Evolutionary conservation across 768 basidiomycete genomes (phyloP), one percentile per base, ranked within the genome.

Genomic region (Cyathus striatus): DNA sequence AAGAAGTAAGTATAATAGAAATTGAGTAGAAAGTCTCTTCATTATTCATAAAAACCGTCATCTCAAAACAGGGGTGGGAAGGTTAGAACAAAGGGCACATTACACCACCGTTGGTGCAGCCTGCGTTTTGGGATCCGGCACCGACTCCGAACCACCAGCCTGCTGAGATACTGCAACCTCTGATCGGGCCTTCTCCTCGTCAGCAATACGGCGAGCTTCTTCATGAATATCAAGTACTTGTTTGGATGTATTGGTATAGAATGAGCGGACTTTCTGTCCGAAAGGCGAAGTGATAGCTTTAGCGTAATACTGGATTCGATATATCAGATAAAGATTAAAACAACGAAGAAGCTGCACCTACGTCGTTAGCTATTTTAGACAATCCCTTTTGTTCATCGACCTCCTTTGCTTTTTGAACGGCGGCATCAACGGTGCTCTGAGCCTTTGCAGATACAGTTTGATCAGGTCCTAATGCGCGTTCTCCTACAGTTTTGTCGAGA

Each of bases 201-300:
- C 75, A 21, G 82, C 79, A 54, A 97, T 90, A 23, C 94, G 80
- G 46, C 73, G 69, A 2, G 94, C 94, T 64, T 97, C 94, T 56
- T 93, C 90, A 57, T 96, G 93, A 38, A 97, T 93, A 57, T 97
- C 93, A 16, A 76, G 55, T 21, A 90, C 83, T 62, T 94, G 89
- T 68, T 96, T 97, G 16, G 83, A 73, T 6, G 91, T 94, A 34
- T 66, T 65, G 12, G 94, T 95, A 70, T 96, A 97, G 70, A 96
- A 97, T 1, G 65, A 54, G 22, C 69, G 63, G 45, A 96, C 88
- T 54, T 78, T 82, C 66, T 83, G 76, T 9, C 92, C 93, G 18
- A 83, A 62, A 1, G 86, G 77, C 27, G 88, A 90, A n/a, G 73
- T 40, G 17, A 95, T 66, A 10, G 88, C 90, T 54, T 76, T 81